phyloP scores from a whole-genome alignment of 345 rosid genomes.

The Durio zibethinus region DNA sequence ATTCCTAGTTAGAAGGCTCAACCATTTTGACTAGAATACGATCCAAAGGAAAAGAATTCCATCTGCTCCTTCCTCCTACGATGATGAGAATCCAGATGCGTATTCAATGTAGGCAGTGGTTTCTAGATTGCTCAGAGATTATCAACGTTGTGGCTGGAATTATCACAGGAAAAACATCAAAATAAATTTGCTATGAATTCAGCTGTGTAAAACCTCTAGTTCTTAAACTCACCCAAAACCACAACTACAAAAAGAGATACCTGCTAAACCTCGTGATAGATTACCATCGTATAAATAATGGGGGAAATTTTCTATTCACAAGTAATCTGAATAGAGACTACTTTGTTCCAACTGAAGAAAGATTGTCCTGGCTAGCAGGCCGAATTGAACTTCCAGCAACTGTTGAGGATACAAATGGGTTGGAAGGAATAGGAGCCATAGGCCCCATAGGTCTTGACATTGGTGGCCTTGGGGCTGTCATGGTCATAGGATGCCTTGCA shows the following conservation, averaged over 20 bases:
- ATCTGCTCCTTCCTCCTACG: not conserved
- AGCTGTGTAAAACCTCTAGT: not conserved
- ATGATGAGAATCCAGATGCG: not conserved
- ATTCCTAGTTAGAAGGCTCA: not conserved
- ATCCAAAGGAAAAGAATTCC: not conserved
- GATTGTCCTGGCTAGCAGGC: conserved; percentile 39
- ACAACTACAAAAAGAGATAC: not conserved
- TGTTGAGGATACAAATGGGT: conserved; percentile 42
- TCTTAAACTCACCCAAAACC: not conserved
- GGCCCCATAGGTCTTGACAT: conserved; percentile 58
- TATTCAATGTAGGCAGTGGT: not conserved
- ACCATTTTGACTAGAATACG: not conserved
- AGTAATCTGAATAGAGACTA: not conserved
- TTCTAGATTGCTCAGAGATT: not conserved
- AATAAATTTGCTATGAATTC: not conserved
- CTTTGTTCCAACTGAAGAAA: conserved; percentile 33
- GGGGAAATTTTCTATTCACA: conserved; percentile 12
- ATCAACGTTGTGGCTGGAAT: not conserved
- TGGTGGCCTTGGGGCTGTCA: conserved; percentile 63
- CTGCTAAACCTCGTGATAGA: not conserved
- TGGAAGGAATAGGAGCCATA: conserved; percentile 39
- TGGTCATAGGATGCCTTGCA: conserved; percentile 63
- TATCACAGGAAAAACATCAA: not conserved
- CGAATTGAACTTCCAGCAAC: conserved; percentile 49
- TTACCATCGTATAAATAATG: not conserved